Conservation (phyloP, 169 alveolate genomes). For the Perkinsus marinus region DNA sequence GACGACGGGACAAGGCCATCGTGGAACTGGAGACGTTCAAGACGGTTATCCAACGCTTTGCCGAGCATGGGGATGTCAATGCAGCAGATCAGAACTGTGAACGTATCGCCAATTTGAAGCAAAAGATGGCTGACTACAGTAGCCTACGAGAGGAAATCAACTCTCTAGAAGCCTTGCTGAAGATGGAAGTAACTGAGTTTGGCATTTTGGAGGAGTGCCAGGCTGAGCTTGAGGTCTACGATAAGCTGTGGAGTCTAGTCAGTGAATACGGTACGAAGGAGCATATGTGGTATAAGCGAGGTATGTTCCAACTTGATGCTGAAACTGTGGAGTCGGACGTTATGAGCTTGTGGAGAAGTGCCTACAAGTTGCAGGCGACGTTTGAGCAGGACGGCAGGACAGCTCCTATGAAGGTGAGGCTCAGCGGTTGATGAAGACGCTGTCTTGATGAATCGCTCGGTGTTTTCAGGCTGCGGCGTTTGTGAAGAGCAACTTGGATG, state of each 20-base stretch:
- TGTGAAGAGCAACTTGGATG: constrained; percentile 25
- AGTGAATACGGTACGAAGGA: not conserved
- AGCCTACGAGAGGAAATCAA: not conserved
- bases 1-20: not conserved
- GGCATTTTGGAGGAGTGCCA: not conserved
- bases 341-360: constrained; percentile 14
- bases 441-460: not conserved
- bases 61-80: not conserved
- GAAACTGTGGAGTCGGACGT: constrained; percentile 15
- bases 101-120: not conserved
- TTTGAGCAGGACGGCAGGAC: constrained; percentile 12
- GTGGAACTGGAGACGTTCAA: not conserved
- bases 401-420: not conserved
- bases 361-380: constrained; percentile 20
- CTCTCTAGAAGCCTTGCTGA: not conserved
- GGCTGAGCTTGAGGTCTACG: not conserved
- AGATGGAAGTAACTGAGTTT: not conserved
- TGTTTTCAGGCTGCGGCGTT: constrained; percentile 16
- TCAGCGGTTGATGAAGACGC: not conserved
- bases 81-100: not conserved
- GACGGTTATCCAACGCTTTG: not conserved
- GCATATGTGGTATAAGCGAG: constrained; percentile 14
- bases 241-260: not conserved
- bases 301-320: constrained; percentile 11
- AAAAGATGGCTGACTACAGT: not conserved